Evolutionary conservation across 2,329 filamentous ascomycete species (phyloP).

Genomic region (Penicillium paneum): DNA sequence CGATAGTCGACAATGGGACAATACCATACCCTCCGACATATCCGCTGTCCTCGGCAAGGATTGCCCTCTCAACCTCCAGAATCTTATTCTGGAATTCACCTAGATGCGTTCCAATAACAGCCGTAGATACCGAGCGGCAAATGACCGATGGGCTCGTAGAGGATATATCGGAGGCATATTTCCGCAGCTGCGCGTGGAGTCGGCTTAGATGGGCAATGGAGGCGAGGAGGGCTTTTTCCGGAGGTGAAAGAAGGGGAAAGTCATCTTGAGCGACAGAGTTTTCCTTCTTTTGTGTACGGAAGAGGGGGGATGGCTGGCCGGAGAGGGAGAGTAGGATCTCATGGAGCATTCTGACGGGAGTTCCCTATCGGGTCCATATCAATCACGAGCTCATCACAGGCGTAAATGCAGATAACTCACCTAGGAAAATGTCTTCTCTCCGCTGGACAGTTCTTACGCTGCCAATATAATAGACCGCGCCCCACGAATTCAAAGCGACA

Average conservation of each 20-base stretch:
- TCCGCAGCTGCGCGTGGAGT: conserved; percentile 69
- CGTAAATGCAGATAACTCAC: conserved; percentile 24
- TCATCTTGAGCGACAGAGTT: conserved; percentile 50
- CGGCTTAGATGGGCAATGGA: conserved; percentile 74
- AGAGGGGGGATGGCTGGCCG: conserved; percentile 85
- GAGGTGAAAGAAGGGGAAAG: conserved; percentile 61
- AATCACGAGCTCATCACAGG: background rate
- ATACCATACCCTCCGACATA: conserved; percentile 90
- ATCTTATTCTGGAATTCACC: conserved; percentile 78
- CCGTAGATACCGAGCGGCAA: conserved; percentile 80
- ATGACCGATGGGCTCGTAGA: conserved; percentile 73
- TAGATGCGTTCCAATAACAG: conserved; percentile 72
- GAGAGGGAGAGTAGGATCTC: conserved; percentile 96
- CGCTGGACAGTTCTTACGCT: conserved; percentile 29
- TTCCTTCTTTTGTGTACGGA: conserved; percentile 55
- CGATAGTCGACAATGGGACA: conserved; percentile 81
- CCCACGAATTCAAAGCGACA: conserved; percentile 48
- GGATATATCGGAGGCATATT: conserved; percentile 64
- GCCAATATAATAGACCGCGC: conserved; percentile 43
- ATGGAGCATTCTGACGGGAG: conserved; percentile 72
- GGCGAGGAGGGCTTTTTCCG: conserved; percentile 77
- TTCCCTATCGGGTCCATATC: conserved; percentile 1
- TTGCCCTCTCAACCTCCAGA: conserved; percentile 74
- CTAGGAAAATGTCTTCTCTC: conserved; percentile 26
- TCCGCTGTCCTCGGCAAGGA: conserved; percentile 71